Evolutionary conservation across 176 grass and related monocot genomes (phyloP).

Genomic region (Eremochloa ophiuroides): DNA sequence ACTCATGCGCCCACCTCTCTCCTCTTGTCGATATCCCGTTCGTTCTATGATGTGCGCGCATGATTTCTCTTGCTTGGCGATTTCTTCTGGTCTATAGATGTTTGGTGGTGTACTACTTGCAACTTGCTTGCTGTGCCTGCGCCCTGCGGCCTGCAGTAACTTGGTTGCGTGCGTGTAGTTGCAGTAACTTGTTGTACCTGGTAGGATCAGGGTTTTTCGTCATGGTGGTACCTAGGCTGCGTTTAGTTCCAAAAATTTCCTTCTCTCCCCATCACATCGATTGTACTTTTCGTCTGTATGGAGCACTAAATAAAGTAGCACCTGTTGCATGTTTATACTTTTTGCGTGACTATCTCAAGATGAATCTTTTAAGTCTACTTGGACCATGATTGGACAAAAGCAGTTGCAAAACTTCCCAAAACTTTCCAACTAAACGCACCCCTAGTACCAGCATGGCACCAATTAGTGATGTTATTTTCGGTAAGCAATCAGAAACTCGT

Average conservation of each 20-base stretch:
- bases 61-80: neutral
- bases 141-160: neutral
- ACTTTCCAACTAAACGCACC: no score
- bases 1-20: neutral
- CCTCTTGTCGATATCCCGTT: neutral
- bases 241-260: no score
- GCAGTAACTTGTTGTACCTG: neutral
- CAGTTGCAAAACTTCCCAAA: no score
- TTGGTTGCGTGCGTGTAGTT: neutral
- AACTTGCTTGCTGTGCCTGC: neutral
- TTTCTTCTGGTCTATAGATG: neutral
- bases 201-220: no score
- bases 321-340: no score
- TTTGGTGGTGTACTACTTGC: neutral
- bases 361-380: no score
- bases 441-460: neutral
- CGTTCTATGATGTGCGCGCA: neutral
- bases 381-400: no score
- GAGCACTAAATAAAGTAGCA: no score
- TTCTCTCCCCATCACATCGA: no score
- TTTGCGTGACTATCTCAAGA: no score
- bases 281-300: no score
- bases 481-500: neutral
- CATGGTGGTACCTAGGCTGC: no score
- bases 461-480: neutral